Conservation (phyloP, 108 stramenopile genomes). For the Skeletonema potamos region DNA sequence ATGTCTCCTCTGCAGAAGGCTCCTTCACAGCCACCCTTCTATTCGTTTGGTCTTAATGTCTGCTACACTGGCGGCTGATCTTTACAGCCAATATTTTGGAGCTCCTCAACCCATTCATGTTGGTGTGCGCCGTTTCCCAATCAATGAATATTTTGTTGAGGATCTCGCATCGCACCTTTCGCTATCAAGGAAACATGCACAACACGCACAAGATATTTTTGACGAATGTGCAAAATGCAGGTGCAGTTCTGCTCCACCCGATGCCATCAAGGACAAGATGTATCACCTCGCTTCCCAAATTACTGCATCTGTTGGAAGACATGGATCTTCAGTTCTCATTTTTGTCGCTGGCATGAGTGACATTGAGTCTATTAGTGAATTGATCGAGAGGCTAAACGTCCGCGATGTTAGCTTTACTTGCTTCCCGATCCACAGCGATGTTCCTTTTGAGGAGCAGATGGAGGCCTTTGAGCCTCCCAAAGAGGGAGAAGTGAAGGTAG, state of each 20-base stretch:
- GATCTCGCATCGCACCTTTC: slow-evolving; percentile 53
- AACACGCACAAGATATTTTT: slow-evolving; percentile 42
- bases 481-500: slow-evolving; percentile 79
- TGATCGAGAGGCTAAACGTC: slow-evolving; percentile 55
- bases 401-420: slow-evolving; percentile 53
- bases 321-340: slow-evolving; percentile 87
- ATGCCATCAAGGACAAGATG: slow-evolving; percentile 44
- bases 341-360: slow-evolving; percentile 98
- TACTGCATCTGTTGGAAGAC: slow-evolving; percentile 54
- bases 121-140: slow-evolving; percentile 74
- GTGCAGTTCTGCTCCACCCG: slow-evolving; percentile 55
- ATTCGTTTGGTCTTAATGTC: slow-evolving; percentile 91
- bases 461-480: slow-evolving; percentile 71
- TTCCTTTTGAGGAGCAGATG: slow-evolving; percentile 93
- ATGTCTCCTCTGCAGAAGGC: slow-evolving; percentile 78
- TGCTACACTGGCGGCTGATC: slow-evolving; percentile 84
- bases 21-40: slow-evolving; percentile 62
- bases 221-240: slow-evolving; percentile 49
- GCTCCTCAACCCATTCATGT: slow-evolving; percentile 73
- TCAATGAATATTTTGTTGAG: slow-evolving; percentile 81
- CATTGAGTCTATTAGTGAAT: slow-evolving; percentile 85
- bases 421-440: slow-evolving; percentile 91
- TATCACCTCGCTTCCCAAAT: slow-evolving; percentile 50
- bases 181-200: slow-evolving; percentile 40
- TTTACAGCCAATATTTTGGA: slow-evolving; percentile 86